A percentile compares a stretch with the other conserved stretches of the same genome.
phyloP scores from a whole-genome alignment of 768 basidiomycete species.

The Kwoniella sp. region DNA sequence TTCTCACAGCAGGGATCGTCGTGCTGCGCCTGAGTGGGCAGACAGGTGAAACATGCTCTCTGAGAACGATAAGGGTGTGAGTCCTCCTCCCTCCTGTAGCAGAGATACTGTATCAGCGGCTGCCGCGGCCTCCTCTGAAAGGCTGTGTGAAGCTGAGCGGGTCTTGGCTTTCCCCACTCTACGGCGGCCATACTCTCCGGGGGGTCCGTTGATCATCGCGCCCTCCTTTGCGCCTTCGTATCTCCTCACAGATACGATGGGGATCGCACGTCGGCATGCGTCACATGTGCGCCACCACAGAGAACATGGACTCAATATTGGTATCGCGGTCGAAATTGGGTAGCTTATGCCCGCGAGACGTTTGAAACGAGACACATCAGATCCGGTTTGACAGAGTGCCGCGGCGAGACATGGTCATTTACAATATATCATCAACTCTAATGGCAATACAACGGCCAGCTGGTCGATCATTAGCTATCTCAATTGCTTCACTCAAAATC shows the following conservation, averaged over 20 bases:
- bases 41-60: not conserved
- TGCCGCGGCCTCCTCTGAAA: too few species aligned
- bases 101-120: too few species aligned
- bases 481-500: too few species aligned
- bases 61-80: not conserved
- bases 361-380: not conserved
- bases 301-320: too few species aligned
- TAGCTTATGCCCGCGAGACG: not conserved
- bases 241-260: not conserved
- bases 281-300: too few species aligned
- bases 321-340: not conserved
- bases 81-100: not conserved
- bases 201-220: not conserved
- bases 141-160: not conserved
- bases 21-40: too few species aligned
- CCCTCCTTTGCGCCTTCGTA: not conserved
- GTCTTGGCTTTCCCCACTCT: not conserved
- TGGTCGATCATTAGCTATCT: too few species aligned
- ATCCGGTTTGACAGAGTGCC: not conserved
- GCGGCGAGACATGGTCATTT: not conserved
- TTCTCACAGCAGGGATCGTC: too few species aligned
- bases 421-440: too few species aligned
- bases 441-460: not conserved
- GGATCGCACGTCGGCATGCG: too few species aligned
- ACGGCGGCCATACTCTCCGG: not conserved